Conservation (phyloP, 306 rosid genomes). For the Quercus bicolor region DNA sequence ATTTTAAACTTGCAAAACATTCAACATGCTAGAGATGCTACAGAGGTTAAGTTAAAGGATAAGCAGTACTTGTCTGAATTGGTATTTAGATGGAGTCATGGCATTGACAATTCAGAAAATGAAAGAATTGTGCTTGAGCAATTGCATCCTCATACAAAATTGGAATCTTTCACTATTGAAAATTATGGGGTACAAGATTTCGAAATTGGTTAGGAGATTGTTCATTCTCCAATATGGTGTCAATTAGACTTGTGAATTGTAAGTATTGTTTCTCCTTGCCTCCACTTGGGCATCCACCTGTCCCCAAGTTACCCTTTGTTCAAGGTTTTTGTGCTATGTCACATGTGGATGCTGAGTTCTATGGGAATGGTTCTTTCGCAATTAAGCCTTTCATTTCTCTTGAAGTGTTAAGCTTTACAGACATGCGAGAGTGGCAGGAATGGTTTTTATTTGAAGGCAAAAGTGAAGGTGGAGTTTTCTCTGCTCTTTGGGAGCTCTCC, state of each 20-base stretch:
- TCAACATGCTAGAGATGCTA: too few species aligned
- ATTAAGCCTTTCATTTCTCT: too few species aligned
- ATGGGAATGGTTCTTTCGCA: neutral
- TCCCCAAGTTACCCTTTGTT: neutral
- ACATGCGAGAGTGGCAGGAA: too few species aligned
- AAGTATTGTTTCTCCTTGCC: neutral
- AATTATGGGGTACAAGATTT: conserved; percentile 2
- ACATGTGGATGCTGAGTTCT: neutral
- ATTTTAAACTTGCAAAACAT: too few species aligned
- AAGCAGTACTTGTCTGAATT: too few species aligned
- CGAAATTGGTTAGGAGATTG: neutral
- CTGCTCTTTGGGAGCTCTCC: too few species aligned
- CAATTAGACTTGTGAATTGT: neutral
- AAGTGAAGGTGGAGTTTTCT: too few species aligned
- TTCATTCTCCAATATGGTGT: neutral
- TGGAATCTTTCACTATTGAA: neutral
- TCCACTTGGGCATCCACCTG: neutral
- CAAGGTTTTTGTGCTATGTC: too few species aligned
- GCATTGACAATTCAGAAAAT: neutral
- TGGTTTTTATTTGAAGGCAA: too few species aligned
- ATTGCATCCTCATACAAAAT: neutral
- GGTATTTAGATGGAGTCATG: too few species aligned
- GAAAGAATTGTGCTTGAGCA: neutral
- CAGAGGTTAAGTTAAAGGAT: too few species aligned
- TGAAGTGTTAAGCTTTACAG: too few species aligned